phyloP scores from a whole-genome alignment of 139 green algal genomes.

The Closterium sp. region DNA sequence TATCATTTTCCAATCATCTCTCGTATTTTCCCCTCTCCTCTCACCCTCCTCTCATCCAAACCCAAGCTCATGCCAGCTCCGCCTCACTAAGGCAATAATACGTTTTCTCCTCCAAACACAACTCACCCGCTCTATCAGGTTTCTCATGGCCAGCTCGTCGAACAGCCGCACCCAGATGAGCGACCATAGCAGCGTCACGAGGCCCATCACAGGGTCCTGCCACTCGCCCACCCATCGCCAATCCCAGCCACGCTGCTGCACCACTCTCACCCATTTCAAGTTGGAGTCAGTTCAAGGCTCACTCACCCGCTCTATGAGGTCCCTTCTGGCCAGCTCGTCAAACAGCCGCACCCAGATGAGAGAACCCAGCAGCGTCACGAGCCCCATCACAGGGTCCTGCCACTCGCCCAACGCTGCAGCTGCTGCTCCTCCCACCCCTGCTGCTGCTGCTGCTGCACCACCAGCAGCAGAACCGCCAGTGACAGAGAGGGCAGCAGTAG shows the following conservation, averaged over 20 bases:
- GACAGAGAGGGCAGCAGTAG: background rate
- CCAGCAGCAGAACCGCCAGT: background rate
- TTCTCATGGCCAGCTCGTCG: constrained; percentile 5
- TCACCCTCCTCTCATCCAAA: background rate
- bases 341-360: constrained; percentile 44
- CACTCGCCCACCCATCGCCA: background rate
- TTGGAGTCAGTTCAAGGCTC: too few relatives aligned
- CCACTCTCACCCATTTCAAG: too few relatives aligned
- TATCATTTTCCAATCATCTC: too few relatives aligned
- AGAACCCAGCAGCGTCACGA: background rate
- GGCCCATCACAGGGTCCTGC: background rate
- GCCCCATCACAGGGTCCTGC: background rate
- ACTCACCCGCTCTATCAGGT: constrained; percentile 30
- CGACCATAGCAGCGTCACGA: background rate
- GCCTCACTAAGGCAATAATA: too few relatives aligned
- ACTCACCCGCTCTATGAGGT: constrained; percentile 36
- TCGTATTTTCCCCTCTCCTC: too few relatives aligned
- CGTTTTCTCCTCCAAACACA: too few relatives aligned
- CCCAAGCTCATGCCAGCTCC: too few relatives aligned
- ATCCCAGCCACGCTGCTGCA: background rate
- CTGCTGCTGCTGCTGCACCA: background rate
- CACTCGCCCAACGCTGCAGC: background rate
- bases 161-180: constrained; percentile 39
- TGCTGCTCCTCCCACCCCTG: background rate
- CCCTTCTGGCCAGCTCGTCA: constrained; percentile 14